These are phyloP conservation scores for Annona squamosa DNA, from an alignment of 164 flowering plant species.

Conservation along the genomic window DNA sequence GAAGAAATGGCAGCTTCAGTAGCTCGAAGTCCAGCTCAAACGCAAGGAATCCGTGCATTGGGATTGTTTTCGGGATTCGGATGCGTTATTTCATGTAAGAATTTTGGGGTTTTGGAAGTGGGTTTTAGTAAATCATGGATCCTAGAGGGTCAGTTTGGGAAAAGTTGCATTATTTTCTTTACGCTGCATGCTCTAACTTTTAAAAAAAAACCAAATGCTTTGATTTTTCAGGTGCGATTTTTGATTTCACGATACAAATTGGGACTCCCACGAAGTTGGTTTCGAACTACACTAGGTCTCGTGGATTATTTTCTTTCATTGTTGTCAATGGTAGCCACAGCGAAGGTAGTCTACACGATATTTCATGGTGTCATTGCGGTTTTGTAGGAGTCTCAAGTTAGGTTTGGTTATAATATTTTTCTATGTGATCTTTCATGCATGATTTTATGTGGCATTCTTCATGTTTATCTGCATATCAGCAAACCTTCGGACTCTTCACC, in stretches of 20 bases:
- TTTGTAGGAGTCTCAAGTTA: not conserved
- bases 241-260: not conserved
- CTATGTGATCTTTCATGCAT: not conserved
- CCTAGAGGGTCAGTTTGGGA: not conserved
- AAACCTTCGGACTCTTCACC: not conserved
- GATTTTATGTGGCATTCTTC: constrained; percentile 7
- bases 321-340: not conserved
- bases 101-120: not conserved
- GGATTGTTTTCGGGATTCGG: not conserved
- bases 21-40: not conserved
- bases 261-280: not conserved
- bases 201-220: not conserved
- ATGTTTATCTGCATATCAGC: not conserved
- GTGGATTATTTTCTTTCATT: not conserved
- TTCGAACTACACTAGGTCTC: not conserved
- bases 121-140: not conserved
- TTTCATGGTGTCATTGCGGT: not conserved
- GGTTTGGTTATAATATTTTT: not conserved
- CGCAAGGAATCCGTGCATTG: not conserved
- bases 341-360: not conserved
- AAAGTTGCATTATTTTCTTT: not conserved
- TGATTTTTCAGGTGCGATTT: not conserved
- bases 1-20: not conserved
- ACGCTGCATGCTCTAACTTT: not conserved
- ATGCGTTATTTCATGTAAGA: not conserved